Percentiles rank a stretch among this genome's conserved stretches.
These are phyloP conservation scores for Phlebiopsis flavidoalba DNA, from an alignment of 768 basidiomycete genomes.

Conservation along the genomic window DNA sequence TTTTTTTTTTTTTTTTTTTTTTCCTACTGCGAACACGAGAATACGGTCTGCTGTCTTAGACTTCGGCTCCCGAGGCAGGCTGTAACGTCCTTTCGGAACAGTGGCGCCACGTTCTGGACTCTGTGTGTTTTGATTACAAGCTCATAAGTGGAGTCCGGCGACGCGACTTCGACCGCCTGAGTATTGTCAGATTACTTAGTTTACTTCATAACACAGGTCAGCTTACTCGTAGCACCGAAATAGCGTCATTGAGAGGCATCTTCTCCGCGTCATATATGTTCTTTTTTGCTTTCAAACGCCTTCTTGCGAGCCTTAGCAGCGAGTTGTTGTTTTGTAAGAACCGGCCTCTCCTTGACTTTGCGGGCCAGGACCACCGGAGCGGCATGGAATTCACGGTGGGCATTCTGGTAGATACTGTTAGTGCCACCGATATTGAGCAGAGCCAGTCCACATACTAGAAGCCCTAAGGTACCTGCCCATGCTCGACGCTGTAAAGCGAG, in stretches of 20 bases:
- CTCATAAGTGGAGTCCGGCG: constrained; percentile 73
- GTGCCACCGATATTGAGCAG: background rate
- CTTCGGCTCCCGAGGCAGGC: constrained; percentile 78
- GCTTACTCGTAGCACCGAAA: constrained; percentile 66
- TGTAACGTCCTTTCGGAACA: constrained; percentile 87
- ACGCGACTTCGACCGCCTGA: constrained; percentile 81
- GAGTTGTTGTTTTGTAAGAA: constrained; percentile 66
- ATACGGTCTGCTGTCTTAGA: constrained; percentile 66
- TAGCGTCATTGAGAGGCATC: constrained; percentile 60
- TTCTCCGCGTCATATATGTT: constrained; percentile 60
- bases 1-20: too few relatives aligned
- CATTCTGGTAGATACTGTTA: background rate
- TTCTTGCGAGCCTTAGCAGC: constrained; percentile 61
- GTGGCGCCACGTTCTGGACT: constrained; percentile 54
- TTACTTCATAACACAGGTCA: background rate
- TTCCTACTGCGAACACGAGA: constrained; percentile 92
- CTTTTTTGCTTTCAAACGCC: constrained; percentile 47
- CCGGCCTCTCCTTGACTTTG: constrained; percentile 46
- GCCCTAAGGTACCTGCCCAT: constrained; percentile 13
- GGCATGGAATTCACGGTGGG: constrained; percentile 46
- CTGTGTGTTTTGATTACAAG: constrained; percentile 63
- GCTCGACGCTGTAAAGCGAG: constrained; percentile 23
- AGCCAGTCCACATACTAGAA: background rate
- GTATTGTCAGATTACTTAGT: background rate
- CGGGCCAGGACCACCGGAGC: constrained; percentile 42